A percentile compares a stretch with the other conserved stretches of the same genome.
phyloP scores from a whole-genome alignment of 352 stramenopile species.

The Pythium folliculosum region DNA sequence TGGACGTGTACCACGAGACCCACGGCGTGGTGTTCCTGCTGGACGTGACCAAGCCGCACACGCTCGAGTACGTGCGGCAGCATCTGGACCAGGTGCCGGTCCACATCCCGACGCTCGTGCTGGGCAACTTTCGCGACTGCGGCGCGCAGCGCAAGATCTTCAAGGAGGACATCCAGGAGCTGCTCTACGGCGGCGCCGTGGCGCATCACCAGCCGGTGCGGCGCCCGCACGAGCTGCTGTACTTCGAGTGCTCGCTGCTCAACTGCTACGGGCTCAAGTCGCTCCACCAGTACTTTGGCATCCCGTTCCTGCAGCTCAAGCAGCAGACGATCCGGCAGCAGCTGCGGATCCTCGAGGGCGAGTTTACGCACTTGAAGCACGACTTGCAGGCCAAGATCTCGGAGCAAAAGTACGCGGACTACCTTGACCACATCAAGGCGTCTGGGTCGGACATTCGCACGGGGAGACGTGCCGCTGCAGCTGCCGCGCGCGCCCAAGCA shows the following conservation, averaged over 20 bases:
- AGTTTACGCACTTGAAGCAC: slow-evolving; percentile 74
- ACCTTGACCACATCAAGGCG: slow-evolving; percentile 67
- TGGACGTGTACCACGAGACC: slow-evolving; percentile 91
- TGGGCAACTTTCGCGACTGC: slow-evolving; percentile 82
- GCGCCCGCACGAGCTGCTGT: slow-evolving; percentile 64
- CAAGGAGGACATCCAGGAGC: slow-evolving; percentile 80
- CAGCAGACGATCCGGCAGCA: slow-evolving; percentile 76
- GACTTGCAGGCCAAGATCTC: slow-evolving; percentile 71
- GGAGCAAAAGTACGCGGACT: slow-evolving; percentile 74
- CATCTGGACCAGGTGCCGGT: slow-evolving; percentile 70
- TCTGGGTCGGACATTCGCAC: slow-evolving; percentile 79
- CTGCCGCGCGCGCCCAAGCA: slow-evolving; percentile 7
- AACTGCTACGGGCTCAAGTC: slow-evolving; percentile 87
- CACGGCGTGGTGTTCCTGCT: slow-evolving; percentile 88
- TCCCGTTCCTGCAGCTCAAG: slow-evolving; percentile 85
- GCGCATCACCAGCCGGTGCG: slow-evolving; percentile 40
- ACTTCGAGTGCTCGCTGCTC: slow-evolving; percentile 83
- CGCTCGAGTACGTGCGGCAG: slow-evolving; percentile 81
- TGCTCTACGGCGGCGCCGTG: slow-evolving; percentile 56
- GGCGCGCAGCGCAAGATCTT: slow-evolving; percentile 78
- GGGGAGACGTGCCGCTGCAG: slow-evolving; percentile 30
- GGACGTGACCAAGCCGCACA: slow-evolving; percentile 79
- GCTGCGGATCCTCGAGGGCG: slow-evolving; percentile 64
- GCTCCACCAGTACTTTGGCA: slow-evolving; percentile 84
- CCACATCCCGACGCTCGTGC: slow-evolving; percentile 78